A percentile compares a stretch with the other conserved stretches of the same genome.
Conservation (phyloP, 164 flowering plant genomes). For the Vitis cinerea region DNA sequence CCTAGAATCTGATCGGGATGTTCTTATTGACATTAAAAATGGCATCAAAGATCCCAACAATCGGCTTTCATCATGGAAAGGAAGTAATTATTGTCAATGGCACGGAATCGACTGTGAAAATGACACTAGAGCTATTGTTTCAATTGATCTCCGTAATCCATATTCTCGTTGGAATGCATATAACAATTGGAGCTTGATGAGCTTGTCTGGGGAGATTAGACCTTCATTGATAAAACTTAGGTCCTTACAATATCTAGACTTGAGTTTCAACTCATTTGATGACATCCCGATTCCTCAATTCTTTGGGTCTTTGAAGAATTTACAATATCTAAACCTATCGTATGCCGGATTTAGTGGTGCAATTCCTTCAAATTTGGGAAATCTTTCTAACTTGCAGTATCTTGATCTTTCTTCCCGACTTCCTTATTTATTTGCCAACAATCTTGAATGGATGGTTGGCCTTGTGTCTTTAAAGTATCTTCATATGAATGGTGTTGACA, state of each 20-base stretch:
- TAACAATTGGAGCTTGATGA: slow-evolving; percentile 23
- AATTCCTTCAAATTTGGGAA: slow-evolving; percentile 30
- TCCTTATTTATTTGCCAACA: slow-evolving; percentile 4
- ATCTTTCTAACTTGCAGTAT: slow-evolving; percentile 22
- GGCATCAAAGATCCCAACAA: too few species aligned
- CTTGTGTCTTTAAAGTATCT: slow-evolving; percentile 24
- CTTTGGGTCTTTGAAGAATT: too few species aligned
- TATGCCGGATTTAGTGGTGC: too few species aligned
- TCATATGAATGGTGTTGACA: slow-evolving; percentile 19
- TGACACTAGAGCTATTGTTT: slow-evolving; percentile 20
- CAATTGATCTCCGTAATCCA: slow-evolving; percentile 30
- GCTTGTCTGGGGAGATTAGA: slow-evolving; percentile 32
- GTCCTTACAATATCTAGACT: slow-evolving; percentile 26
- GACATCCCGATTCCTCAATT: slow-evolving; percentile 13
- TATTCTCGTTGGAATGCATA: slow-evolving; percentile 12
- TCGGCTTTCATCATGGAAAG: too few species aligned
- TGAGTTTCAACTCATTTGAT: slow-evolving; percentile 29
- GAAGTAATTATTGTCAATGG: too few species aligned
- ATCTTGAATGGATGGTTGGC: slow-evolving; percentile 28
- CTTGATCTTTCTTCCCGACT: slow-evolving; percentile 24
- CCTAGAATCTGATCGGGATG: slow-evolving; percentile 16
- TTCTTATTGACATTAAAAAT: background rate
- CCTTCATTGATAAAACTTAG: slow-evolving; percentile 27
- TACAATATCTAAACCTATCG: too few species aligned
- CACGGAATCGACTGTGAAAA: background rate